Evolutionary conservation across 345 rosid genomes (phyloP), one percentile per base, ranked within the genome.

Genomic region (Isatis tinctoria): DNA sequence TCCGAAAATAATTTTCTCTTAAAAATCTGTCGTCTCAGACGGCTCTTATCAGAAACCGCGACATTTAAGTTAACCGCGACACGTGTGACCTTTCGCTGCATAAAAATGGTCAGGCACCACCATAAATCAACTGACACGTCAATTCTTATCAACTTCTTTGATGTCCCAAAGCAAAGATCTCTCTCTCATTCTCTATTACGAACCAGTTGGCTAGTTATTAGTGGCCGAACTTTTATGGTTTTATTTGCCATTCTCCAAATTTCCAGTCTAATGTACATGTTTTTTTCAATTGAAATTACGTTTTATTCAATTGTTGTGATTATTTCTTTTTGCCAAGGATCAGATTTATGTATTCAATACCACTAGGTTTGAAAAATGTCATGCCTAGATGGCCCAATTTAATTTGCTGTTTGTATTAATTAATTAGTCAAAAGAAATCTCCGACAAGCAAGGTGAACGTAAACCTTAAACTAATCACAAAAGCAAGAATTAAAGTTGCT

Each of bases 381-480:
- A 22, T 53, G 56, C 18, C 27, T 41, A 64, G 54, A 22, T 70
- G 61, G 30, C 80, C 39, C 32, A 48, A 70, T 36, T 18, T 63
- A 47, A 60, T 9, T 20, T 22, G 65, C 3, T 44, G 24, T 56
- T 41, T 35, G 45, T 65, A 57, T 70, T 13, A 44, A 57, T 70
- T 13, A 44, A 70, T 56, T 70, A 70, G 80, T 65, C 76, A 65
- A 77, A 77, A 65, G 56, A 77, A 48, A 77, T 56, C 3, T 77
- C 80, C 72, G 47, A 77, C 76, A 77, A 77, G 76, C 72, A 70
- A 77, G 76, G 80, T 64, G 67, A 65, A 70, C 47, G 44, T 40
- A 36, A 76, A 70, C 72, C 80, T 65, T 70, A 70, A 70, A 77
- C 45, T 70, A 77, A 77, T 77, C 76, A 57, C 33, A 65, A 48